A percentile compares a stretch with the other conserved stretches of the same genome.
These are phyloP conservation scores for Coemansia guatemalensis DNA, from an alignment of 192 early-diverging fungal genomes.

Conservation along the genomic window DNA sequence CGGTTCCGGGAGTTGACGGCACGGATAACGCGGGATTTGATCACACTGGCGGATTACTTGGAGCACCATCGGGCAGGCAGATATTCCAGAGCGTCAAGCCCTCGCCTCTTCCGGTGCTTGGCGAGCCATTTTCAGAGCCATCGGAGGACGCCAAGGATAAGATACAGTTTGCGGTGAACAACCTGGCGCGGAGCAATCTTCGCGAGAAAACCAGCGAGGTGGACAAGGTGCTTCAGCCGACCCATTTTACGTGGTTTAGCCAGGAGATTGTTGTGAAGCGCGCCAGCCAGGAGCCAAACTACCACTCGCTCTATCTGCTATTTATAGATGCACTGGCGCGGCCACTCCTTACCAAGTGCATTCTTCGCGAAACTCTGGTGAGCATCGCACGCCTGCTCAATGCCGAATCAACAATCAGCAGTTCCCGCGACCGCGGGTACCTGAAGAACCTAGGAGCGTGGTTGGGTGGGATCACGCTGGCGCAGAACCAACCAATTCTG, in stretches of 20 bases:
- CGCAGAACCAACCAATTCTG: slow-evolving; percentile 92
- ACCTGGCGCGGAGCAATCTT: slow-evolving; percentile 84
- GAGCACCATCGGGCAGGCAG: background rate
- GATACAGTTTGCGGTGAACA: slow-evolving; percentile 97
- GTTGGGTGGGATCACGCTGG: slow-evolving; percentile 96
- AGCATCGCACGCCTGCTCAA: slow-evolving; percentile 90
- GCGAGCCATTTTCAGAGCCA: slow-evolving; percentile 33
- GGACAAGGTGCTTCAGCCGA: slow-evolving; percentile 58
- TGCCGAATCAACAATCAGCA: slow-evolving; percentile 89
- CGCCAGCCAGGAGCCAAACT: slow-evolving; percentile 95
- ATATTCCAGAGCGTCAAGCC: slow-evolving; percentile 43
- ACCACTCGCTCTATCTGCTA: slow-evolving; percentile 86
- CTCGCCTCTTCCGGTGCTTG: slow-evolving; percentile 29
- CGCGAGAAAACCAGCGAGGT: slow-evolving; percentile 78
- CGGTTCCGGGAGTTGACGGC: slow-evolving; percentile 32
- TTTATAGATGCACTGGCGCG: slow-evolving; percentile 77
- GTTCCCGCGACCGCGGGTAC: slow-evolving; percentile 82
- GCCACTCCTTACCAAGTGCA: slow-evolving; percentile 65
- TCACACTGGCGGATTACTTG: background rate
- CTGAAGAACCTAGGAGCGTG: slow-evolving; percentile 97
- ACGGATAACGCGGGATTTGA: slow-evolving; percentile 21
- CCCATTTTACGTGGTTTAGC: slow-evolving; percentile 90
- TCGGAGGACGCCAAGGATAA: slow-evolving; percentile 75
- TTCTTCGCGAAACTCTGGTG: slow-evolving; percentile 85
- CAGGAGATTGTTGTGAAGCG: slow-evolving; percentile 94